Evolutionary conservation across 805 yeast species (phyloP).

Genomic region (Priceomyces melissophilus): DNA sequence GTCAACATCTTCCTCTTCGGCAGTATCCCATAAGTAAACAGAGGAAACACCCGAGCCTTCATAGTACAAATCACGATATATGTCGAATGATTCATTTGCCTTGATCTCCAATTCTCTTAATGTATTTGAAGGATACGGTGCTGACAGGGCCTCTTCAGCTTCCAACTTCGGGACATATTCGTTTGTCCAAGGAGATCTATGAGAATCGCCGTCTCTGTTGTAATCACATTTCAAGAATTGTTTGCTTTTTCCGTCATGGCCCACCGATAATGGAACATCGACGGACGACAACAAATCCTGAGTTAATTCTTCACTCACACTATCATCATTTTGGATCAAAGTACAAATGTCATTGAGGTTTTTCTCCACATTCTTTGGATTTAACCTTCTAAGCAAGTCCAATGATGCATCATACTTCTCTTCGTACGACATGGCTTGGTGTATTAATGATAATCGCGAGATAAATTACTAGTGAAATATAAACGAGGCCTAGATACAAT

Average conservation of each 20-base stretch:
- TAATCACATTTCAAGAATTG: slow-evolving; percentile 85
- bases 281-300: slow-evolving; percentile 84
- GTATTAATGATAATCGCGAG: neutral
- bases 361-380: slow-evolving; percentile 31
- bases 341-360: slow-evolving; percentile 37
- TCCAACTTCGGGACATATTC: slow-evolving; percentile 51
- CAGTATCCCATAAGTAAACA: slow-evolving; percentile 88
- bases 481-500: too few relatives aligned
- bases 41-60: slow-evolving; percentile 86
- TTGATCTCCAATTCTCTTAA: slow-evolving; percentile 72
- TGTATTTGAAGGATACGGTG: slow-evolving; percentile 66
- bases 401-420: slow-evolving; percentile 38
- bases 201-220: slow-evolving; percentile 91
- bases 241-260: slow-evolving; percentile 34
- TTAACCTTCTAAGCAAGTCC: slow-evolving; percentile 39
- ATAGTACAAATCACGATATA: slow-evolving; percentile 89
- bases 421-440: slow-evolving; percentile 22
- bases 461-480: too few relatives aligned
- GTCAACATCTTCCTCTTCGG: slow-evolving; percentile 46
- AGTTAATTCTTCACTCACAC: slow-evolving; percentile 54
- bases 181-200: slow-evolving; percentile 88
- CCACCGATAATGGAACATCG: slow-evolving; percentile 75
- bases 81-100: slow-evolving; percentile 88
- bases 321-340: slow-evolving; percentile 33
- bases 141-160: slow-evolving; percentile 57